phyloP scores from a whole-genome alignment of 768 basidiomycete species.

The Lactarius evosmus region DNA sequence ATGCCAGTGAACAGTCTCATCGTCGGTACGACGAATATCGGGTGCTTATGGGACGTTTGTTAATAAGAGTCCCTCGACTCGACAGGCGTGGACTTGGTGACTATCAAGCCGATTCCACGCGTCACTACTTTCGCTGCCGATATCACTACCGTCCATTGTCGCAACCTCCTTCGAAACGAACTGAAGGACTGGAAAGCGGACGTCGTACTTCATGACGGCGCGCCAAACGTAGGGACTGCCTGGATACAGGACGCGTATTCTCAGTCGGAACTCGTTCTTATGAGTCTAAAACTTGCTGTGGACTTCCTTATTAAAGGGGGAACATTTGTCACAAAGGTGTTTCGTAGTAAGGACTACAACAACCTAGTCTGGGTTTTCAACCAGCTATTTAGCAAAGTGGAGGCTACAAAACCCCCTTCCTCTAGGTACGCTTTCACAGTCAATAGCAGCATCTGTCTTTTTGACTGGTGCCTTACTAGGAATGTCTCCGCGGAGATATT shows the following conservation, averaged over 20 bases:
- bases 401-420: constrained; percentile 97
- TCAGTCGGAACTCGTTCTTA: constrained; percentile 94
- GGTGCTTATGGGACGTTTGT: background rate
- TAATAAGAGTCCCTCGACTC: background rate
- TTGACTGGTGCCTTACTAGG: constrained; percentile 40
- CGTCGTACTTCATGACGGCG: constrained; percentile 96
- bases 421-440: constrained; percentile 63
- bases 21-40: constrained; percentile 55
- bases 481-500: constrained; percentile 99
- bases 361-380: constrained; percentile 98
- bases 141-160: constrained; percentile 90
- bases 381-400: constrained; percentile 93
- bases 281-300: constrained; percentile 91
- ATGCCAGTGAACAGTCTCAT: constrained; percentile 93
- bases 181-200: constrained; percentile 99
- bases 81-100: constrained; percentile 88
- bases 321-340: constrained; percentile 97
- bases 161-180: constrained; percentile 79
- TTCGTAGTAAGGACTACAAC: constrained; percentile 98
- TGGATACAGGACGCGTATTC: constrained; percentile 99
- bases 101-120: constrained; percentile 93
- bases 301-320: constrained; percentile 93
- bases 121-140: constrained; percentile 91
- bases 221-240: constrained; percentile 98
- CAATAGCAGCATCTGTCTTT: background rate